Conservation (phyloP, 78 protist species). For the Paulinella micropora region DNA sequence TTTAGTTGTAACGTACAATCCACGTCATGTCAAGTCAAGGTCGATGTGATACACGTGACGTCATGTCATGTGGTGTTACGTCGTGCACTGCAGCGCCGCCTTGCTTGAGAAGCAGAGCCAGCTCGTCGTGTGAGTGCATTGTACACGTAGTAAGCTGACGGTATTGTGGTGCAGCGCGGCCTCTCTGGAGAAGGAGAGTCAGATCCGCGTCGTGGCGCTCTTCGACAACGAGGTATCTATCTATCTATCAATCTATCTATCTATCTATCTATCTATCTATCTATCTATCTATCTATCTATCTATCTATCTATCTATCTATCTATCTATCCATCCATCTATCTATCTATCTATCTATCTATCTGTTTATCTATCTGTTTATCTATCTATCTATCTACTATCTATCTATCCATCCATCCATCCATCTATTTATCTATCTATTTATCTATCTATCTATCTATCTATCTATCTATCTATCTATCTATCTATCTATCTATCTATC, state of each 20-base stretch:
- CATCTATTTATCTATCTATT: neutral
- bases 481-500: neutral
- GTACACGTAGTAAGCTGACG: too few relatives aligned
- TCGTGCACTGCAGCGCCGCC: too few relatives aligned
- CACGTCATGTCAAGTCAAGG: too few relatives aligned
- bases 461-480: neutral
- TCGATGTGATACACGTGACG: too few relatives aligned
- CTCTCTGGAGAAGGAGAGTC: neutral
- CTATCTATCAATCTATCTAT: neutral
- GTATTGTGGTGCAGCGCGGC: neutral
- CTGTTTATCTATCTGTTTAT: neutral
- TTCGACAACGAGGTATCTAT: conserved; percentile 68
- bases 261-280: neutral
- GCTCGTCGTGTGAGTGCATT: too few relatives aligned
- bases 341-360: neutral
- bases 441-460: neutral
- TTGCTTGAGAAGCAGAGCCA: too few relatives aligned
- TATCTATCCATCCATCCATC: neutral
- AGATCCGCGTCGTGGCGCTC: conserved; percentile 35
- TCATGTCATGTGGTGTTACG: too few relatives aligned
- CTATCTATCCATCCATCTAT: neutral
- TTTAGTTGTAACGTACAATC: too few relatives aligned
- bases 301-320: neutral
- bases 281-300: neutral
- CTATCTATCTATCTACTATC: too few relatives aligned